phyloP scores from a whole-genome alignment of 2,329 filamentous ascomycete genomes.

The Didymella lethalis region DNA sequence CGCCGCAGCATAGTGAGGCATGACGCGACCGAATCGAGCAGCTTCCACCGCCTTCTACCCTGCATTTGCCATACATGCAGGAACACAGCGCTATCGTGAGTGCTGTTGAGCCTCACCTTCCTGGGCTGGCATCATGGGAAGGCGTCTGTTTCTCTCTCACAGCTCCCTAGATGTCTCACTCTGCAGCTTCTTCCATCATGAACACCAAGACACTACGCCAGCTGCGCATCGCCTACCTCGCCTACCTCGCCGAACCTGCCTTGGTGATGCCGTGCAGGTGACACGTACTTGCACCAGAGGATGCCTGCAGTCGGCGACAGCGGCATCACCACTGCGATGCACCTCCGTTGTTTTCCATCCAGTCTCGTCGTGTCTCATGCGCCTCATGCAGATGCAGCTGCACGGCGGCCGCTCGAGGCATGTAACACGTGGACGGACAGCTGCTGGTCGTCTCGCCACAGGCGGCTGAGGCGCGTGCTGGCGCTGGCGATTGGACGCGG shows the following conservation, averaged over 20 bases:
- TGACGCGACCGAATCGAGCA: slow-evolving; percentile 14
- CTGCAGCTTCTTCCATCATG: slow-evolving; percentile 1
- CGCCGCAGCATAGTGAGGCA: slow-evolving; percentile 14
- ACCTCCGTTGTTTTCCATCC: slow-evolving; percentile 14
- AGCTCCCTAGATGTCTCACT: slow-evolving; percentile 12
- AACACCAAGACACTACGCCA: slow-evolving; percentile 12
- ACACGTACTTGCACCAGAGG: slow-evolving; percentile 33
- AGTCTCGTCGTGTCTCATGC: slow-evolving; percentile 17
- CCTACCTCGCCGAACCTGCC: slow-evolving; percentile 31
- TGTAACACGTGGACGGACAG: slow-evolving; percentile 33
- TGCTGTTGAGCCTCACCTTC: slow-evolving; percentile 11
- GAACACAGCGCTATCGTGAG: slow-evolving; percentile 13
- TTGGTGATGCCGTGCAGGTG: slow-evolving; percentile 26
- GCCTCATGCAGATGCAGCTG: slow-evolving; percentile 17
- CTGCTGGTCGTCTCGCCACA: slow-evolving; percentile 17
- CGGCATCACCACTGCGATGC: slow-evolving; percentile 11
- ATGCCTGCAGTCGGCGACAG: slow-evolving; percentile 26
- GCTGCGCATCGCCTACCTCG: slow-evolving; percentile 19
- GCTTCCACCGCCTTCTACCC: slow-evolving; percentile 22
- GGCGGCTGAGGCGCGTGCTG: slow-evolving; percentile 20
- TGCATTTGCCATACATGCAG: slow-evolving; percentile 17
- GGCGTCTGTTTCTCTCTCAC: not conserved
- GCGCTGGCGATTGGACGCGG: slow-evolving; percentile 15
- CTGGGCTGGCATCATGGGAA: not conserved
- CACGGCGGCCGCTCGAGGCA: slow-evolving; percentile 20